Conservation (phyloP, 768 basidiomycete species). For the Cyclocybe cylindracea region DNA sequence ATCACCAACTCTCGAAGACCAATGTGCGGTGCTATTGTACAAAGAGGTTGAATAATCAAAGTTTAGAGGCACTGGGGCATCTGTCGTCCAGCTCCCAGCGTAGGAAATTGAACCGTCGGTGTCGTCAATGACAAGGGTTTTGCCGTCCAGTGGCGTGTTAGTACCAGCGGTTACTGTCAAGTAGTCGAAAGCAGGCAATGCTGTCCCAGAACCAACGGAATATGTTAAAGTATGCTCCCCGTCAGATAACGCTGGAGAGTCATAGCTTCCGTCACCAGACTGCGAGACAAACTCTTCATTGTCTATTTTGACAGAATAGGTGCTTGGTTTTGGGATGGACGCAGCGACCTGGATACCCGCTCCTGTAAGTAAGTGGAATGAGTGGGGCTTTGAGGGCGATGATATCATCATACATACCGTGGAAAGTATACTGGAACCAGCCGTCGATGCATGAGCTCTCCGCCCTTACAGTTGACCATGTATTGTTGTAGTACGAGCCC, state of each 20-base stretch:
- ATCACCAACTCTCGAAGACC: slow-evolving; percentile 37
- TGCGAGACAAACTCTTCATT: slow-evolving; percentile 30
- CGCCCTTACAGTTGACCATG: slow-evolving; percentile 36
- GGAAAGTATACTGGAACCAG: slow-evolving; percentile 42
- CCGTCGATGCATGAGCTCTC: slow-evolving; percentile 29
- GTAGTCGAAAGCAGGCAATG: slow-evolving; percentile 40
- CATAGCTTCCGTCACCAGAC: slow-evolving; percentile 30
- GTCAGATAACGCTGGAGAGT: slow-evolving; percentile 33
- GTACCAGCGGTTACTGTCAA: slow-evolving; percentile 36
- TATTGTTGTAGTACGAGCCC: slow-evolving; percentile 38
- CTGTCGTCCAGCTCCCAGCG: slow-evolving; percentile 34
- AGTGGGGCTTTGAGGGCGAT: neutral
- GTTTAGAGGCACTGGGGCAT: slow-evolving; percentile 12
- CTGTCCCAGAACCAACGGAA: slow-evolving; percentile 22
- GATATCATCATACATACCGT: slow-evolving; percentile 24
- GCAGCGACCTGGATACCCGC: slow-evolving; percentile 31
- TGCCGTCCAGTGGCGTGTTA: slow-evolving; percentile 33
- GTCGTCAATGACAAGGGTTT: slow-evolving; percentile 40
- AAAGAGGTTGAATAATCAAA: slow-evolving; percentile 28
- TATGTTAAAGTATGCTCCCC: slow-evolving; percentile 38
- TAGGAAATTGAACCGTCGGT: slow-evolving; percentile 28
- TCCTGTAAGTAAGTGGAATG: slow-evolving; percentile 19
- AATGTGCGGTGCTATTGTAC: slow-evolving; percentile 35
- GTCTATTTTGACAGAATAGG: slow-evolving; percentile 38
- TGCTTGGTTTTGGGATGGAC: slow-evolving; percentile 22